These are phyloP conservation scores for Podospora pseudoanserina DNA, from an alignment of 495 filamentous ascomycete genomes.

Conservation along the genomic window DNA sequence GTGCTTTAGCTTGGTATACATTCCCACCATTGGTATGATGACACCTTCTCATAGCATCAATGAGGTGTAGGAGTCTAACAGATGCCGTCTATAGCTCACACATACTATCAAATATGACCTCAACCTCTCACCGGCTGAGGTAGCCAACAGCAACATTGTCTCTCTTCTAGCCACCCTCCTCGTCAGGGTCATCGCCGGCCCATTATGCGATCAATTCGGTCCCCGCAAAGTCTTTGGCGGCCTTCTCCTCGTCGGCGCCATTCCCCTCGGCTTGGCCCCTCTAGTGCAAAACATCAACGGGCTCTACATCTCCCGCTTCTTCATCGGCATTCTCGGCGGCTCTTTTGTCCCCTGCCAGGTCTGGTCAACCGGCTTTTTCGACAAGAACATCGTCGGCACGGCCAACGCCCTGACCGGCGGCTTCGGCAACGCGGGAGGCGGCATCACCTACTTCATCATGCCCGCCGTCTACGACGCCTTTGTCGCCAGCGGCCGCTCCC, in stretches of 20 bases:
- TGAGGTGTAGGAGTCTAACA: not conserved
- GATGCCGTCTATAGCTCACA: constrained; percentile 49
- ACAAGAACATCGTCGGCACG: constrained; percentile 88
- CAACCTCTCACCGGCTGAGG: constrained; percentile 59
- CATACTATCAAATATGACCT: constrained; percentile 75
- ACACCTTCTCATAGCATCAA: not conserved
- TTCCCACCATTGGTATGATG: constrained; percentile 73
- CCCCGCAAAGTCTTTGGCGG: constrained; percentile 77
- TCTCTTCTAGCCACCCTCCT: constrained; percentile 78
- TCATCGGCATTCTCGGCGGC: constrained; percentile 86
- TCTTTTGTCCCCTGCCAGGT: constrained; percentile 92
- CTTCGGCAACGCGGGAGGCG: constrained; percentile 84
- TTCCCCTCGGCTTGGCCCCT: constrained; percentile 81
- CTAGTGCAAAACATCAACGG: constrained; percentile 64
- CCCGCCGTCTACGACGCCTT: constrained; percentile 82
- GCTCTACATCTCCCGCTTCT: constrained; percentile 77
- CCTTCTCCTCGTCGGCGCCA: constrained; percentile 66
- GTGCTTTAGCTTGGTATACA: constrained; percentile 60
- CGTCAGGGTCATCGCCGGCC: constrained; percentile 74
- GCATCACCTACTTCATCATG: constrained; percentile 87
- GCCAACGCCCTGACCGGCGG: constrained; percentile 84
- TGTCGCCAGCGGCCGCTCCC: constrained; percentile 53
- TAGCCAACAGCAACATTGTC: constrained; percentile 88
- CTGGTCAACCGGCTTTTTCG: constrained; percentile 92
- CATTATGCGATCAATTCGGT: constrained; percentile 81